phyloP scores from a whole-genome alignment of 2,329 filamentous ascomycete genomes.

The Colletotrichum navitas region DNA sequence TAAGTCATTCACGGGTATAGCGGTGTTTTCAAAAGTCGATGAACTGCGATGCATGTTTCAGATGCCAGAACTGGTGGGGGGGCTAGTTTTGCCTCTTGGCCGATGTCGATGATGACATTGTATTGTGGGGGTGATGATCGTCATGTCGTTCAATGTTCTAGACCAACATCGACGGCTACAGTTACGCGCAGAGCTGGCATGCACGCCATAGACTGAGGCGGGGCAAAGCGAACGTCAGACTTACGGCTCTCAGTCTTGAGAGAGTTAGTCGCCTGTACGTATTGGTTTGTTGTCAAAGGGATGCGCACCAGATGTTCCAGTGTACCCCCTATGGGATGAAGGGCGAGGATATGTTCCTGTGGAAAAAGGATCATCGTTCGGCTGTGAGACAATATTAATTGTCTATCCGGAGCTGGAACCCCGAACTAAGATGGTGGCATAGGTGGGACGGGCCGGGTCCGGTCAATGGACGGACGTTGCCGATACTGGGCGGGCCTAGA shows the following conservation, averaged over 20 bases:
- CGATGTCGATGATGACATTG: neutral
- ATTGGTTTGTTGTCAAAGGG: neutral
- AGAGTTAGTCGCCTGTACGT: neutral
- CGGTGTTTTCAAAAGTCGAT: neutral
- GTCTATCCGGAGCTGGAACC: neutral
- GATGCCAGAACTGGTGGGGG: neutral
- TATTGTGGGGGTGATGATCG: neutral
- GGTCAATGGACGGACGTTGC: slow-evolving; percentile 5
- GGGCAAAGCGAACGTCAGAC: too few relatives aligned
- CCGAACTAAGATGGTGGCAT: slow-evolving; percentile 16
- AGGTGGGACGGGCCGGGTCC: slow-evolving; percentile 25
- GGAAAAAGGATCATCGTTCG: neutral
- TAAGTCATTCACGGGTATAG: neutral
- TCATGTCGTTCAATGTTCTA: neutral
- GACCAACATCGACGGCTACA: neutral
- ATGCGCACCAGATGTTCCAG: neutral
- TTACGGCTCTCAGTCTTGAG: neutral
- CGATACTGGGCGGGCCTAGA: slow-evolving; percentile 27
- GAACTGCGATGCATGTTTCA: neutral
- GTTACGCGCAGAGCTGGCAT: neutral
- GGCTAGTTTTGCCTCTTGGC: neutral
- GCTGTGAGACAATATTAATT: slow-evolving; percentile 4
- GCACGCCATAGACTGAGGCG: neutral
- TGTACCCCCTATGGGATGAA: neutral
- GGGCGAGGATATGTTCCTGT: neutral